A percentile compares a stretch with the other conserved stretches of the same genome.
Conservation (phyloP, 2,329 filamentous ascomycete species). For the Aureobasidium zeae region DNA sequence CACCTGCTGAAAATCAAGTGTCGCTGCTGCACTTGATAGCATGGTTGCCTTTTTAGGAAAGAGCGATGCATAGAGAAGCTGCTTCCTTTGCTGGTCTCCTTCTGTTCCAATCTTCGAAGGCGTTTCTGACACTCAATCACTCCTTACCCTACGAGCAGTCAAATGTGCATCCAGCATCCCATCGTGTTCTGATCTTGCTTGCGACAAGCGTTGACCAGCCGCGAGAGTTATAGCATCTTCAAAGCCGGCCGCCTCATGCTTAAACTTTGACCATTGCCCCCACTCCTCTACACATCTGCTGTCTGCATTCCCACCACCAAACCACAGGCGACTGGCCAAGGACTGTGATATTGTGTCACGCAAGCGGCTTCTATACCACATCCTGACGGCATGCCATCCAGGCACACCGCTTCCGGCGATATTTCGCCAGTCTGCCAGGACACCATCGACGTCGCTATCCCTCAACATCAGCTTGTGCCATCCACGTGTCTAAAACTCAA, state of each 20-base stretch:
- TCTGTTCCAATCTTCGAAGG: background rate
- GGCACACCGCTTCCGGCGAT: slow-evolving; percentile 10
- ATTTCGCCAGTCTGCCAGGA: slow-evolving; percentile 2
- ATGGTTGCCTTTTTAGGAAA: slow-evolving; percentile 10
- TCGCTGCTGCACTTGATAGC: background rate
- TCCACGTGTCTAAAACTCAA: slow-evolving; percentile 22
- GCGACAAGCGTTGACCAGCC: slow-evolving; percentile 2
- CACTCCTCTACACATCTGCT: background rate
- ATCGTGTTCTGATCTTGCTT: slow-evolving; percentile 1
- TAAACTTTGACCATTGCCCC: background rate
- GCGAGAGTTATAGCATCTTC: slow-evolving; percentile 9
- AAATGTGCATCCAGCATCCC: background rate
- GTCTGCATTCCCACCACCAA: background rate
- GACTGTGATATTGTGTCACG: slow-evolving; percentile 8
- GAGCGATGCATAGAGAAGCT: background rate
- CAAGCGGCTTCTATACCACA: background rate
- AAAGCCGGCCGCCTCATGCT: background rate
- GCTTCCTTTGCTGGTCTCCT: background rate
- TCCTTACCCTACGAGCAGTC: slow-evolving; percentile 1
- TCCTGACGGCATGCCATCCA: slow-evolving; percentile 15
- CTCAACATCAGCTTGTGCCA: background rate
- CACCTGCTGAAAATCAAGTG: background rate
- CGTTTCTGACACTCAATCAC: background rate
- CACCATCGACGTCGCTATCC: slow-evolving; percentile 13
- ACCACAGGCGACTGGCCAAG: background rate